Conservation (phyloP, 2,329 filamentous ascomycete genomes). For the Uncinocarpus reesii region DNA sequence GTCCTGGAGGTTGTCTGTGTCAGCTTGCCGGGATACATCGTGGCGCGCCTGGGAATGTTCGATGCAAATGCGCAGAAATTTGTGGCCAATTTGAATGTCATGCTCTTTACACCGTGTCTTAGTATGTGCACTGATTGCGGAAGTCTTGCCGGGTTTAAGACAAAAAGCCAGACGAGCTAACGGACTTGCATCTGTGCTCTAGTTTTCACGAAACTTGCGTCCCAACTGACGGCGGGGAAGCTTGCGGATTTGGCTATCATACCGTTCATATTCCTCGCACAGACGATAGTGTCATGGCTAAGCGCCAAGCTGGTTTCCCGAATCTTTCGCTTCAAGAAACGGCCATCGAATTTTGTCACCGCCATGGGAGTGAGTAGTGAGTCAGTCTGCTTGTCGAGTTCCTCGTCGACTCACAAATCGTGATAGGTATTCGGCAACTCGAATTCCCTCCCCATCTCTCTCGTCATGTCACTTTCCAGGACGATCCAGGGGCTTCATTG, state of each 20-base stretch:
- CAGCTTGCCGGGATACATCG: conserved; percentile 83
- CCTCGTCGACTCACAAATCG: too few relatives aligned
- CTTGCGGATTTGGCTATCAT: conserved; percentile 85
- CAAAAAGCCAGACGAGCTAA: conserved; percentile 3
- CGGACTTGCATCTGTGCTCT: conserved; percentile 12
- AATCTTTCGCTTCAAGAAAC: conserved; percentile 69
- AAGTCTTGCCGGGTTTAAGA: not conserved
- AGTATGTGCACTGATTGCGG: conserved; percentile 47
- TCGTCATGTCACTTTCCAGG: conserved; percentile 86
- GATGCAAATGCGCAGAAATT: conserved; percentile 95
- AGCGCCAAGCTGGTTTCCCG: conserved; percentile 62
- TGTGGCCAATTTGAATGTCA: conserved; percentile 88
- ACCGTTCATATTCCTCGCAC: conserved; percentile 82
- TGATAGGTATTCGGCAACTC: conserved; percentile 90
- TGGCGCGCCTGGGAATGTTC: conserved; percentile 83
- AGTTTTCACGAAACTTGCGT: conserved; percentile 96
- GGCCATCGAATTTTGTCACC: conserved; percentile 85
- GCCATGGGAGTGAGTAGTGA: conserved; percentile 66
- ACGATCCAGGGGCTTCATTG: conserved; percentile 88
- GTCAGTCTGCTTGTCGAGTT: too few relatives aligned
- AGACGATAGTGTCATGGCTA: conserved; percentile 75
- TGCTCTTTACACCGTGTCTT: conserved; percentile 91
- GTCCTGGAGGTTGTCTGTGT: conserved; percentile 94
- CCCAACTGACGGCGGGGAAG: conserved; percentile 84
- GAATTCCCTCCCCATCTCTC: conserved; percentile 91